phyloP scores from a whole-genome alignment of 2,329 filamentous ascomycete species.

The Macrophomina phaseolina region DNA sequence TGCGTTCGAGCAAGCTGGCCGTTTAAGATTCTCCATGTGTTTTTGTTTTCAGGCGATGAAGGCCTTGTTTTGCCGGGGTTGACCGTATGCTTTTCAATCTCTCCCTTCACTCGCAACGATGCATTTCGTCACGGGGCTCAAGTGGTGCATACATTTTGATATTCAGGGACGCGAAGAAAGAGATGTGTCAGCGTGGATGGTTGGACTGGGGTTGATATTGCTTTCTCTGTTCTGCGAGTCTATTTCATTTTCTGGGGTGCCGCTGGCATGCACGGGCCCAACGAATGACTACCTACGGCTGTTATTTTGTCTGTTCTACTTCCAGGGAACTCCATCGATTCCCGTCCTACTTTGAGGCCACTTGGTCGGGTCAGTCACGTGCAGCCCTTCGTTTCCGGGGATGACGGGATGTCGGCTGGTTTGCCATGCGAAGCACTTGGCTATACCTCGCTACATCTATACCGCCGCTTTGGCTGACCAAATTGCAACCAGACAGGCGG shows the following conservation, averaged over 20 bases:
- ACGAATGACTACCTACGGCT: slow-evolving; percentile 7
- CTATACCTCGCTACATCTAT: background rate
- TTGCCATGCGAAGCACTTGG: background rate
- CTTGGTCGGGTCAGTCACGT: background rate
- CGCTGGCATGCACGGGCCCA: slow-evolving; percentile 1
- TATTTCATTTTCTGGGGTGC: slow-evolving; percentile 5
- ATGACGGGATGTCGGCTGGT: background rate
- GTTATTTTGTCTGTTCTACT: slow-evolving; percentile 3
- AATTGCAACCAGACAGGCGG: background rate
- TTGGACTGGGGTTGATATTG: slow-evolving; percentile 11
- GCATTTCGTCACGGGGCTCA: slow-evolving; percentile 18
- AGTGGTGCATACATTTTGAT: slow-evolving; percentile 18
- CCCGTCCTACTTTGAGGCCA: background rate
- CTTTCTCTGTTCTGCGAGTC: slow-evolving; percentile 18
- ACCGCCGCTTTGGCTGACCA: background rate
- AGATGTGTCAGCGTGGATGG: slow-evolving; percentile 3
- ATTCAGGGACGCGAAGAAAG: slow-evolving; percentile 11
- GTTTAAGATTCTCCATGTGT: slow-evolving; percentile 10
- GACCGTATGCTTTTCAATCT: slow-evolving; percentile 16
- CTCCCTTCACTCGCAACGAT: slow-evolving; percentile 9
- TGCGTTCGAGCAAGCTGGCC: slow-evolving; percentile 22
- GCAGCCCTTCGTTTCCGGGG: background rate
- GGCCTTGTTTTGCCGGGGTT: background rate
- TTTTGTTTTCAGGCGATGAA: slow-evolving; percentile 6
- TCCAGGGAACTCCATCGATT: background rate